Conservation (phyloP, 2,329 filamentous ascomycete genomes). For the Colletotrichum eleusines region DNA sequence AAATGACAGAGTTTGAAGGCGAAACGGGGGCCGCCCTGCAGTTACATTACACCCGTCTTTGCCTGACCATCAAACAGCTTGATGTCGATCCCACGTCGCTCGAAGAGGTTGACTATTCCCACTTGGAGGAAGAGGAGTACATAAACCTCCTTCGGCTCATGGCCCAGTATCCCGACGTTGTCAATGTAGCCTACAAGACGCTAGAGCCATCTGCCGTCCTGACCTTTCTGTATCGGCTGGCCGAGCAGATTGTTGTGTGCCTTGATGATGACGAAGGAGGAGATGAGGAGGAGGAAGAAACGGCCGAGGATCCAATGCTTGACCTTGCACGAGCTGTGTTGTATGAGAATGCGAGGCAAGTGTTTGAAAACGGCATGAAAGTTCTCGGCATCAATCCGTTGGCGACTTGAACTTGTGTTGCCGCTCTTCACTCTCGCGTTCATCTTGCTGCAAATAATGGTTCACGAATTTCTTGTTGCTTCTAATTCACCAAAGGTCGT, state of each 20-base stretch:
- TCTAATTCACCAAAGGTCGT: background rate
- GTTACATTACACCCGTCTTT: conserved; percentile 75
- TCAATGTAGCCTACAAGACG: conserved; percentile 72
- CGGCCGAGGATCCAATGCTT: conserved; percentile 58
- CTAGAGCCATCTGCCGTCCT: conserved; percentile 76
- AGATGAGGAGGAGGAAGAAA: conserved; percentile 16
- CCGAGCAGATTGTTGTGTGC: conserved; percentile 21
- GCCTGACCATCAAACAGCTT: conserved; percentile 53
- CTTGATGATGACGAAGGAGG: conserved; percentile 31
- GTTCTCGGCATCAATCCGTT: conserved; percentile 60
- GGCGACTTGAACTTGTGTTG: background rate
- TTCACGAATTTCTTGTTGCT: background rate
- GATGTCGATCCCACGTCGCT: conserved; percentile 36
- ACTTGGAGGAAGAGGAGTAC: conserved; percentile 55
- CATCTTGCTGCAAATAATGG: background rate
- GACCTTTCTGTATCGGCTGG: conserved; percentile 62
- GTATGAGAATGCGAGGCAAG: conserved; percentile 72
- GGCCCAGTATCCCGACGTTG: conserved; percentile 74
- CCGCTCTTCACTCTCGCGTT: background rate
- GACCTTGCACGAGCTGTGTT: conserved; percentile 71
- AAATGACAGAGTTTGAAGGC: conserved; percentile 80
- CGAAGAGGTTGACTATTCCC: conserved; percentile 37
- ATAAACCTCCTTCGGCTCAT: conserved; percentile 72
- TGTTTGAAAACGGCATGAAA: conserved; percentile 75
- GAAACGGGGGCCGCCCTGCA: conserved; percentile 81